Evolutionary conservation across 345 rosid species (phyloP), one percentile per base, ranked within the genome.

Genomic region (Laguncularia racemosa): DNA sequence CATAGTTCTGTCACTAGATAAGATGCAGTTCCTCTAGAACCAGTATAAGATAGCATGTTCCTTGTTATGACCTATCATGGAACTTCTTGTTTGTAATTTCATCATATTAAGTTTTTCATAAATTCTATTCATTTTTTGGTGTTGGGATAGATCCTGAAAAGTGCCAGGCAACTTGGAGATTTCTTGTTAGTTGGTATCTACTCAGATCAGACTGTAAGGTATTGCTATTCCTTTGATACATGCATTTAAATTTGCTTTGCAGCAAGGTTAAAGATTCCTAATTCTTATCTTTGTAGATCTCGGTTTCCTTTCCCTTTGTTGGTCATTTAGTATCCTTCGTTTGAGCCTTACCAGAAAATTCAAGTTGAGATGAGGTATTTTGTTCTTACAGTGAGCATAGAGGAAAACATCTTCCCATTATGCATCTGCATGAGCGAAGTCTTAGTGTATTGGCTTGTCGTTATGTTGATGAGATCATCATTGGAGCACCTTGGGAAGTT

Each of bases 401-500:
- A 66, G 96, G 96, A 54, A 67, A 66, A 33, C 73, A 71, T 66
- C 77, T 74, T 61, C 98, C 95, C 47, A 82, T 92, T 62, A 88
- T 92, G 98, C 82, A 86, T 77, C 84, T 92, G 43, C 95, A 88
- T 69, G 98, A 92, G 66, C 86, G 98, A 50, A 82, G 89, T 53
- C 84, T 92, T 57, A 86, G 96, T 55, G 96, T 88, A 53, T 68
- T 91, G 69, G 96, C 92, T 51, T 91, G 95, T 60, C 93, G 95
- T 60, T 92, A 86, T 71, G 98, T 92, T 59, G 98, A 92, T 76
- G 98, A 92, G 76, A 89, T 92, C 67, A 88, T 92, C 67, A 92
- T 92, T 55, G 98, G 98, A 59, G 95, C 98, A 51, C 98, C 98
- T 53, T 88, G 89, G 96, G 95, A 84, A 76, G 79, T 92, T 50